Base-by-base conservation (phyloP, 2,329 filamentous ascomycete species). In the Colletotrichum chlorophyti region DNA sequence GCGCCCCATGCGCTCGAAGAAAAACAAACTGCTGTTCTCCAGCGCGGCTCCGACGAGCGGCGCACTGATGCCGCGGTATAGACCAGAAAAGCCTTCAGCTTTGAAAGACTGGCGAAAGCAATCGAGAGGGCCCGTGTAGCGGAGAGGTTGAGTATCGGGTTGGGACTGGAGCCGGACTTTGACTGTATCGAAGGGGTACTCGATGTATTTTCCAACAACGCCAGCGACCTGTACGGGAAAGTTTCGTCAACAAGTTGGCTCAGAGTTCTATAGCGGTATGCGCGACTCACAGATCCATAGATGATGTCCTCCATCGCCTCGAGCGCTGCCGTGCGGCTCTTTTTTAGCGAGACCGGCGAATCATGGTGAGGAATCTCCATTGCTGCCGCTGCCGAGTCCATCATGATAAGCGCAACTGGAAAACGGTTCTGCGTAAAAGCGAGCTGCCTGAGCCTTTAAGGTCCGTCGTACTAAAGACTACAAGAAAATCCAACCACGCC, bases 131-230 rank as follows among this genome's bases (percentile, higher is more conserved):
- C 95, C 95, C 6, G 79, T 86, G 74, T 97, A 98, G 60, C 85
- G 88, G 17, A 93, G 84, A 14, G 92, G 93, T 3, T 92, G 81
- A 67, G 89, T 86, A 72, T 94, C 90, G 29, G 93, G 91, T 73
- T 98, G 94, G n/a, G 94, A 95, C 73, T 99, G 95, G 10, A 99
- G 85, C 35, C 95, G 91, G 60, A 99, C 95, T 77, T 99, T 99
- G 73, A 99, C 89, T 0, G 95, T 99, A 76, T 99, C 95, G 76
- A 99, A 99, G 21, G 95, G 95, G 72, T 97, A 99, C 74, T 99
- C 95, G 70, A 99, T 94, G 73, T 94, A 91, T 79, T 98, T 99
- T 62, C 94, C 94, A 31, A 91, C 88, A 59, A 96, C 86, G 60
- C 95, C 95, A 53, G 94, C 93, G 58, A 85, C 74, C 90, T 93